A percentile compares a stretch with the other conserved stretches of the same genome.
phyloP scores from a whole-genome alignment of 1,139 yeast genomes.

The Pichia inconspicua region DNA sequence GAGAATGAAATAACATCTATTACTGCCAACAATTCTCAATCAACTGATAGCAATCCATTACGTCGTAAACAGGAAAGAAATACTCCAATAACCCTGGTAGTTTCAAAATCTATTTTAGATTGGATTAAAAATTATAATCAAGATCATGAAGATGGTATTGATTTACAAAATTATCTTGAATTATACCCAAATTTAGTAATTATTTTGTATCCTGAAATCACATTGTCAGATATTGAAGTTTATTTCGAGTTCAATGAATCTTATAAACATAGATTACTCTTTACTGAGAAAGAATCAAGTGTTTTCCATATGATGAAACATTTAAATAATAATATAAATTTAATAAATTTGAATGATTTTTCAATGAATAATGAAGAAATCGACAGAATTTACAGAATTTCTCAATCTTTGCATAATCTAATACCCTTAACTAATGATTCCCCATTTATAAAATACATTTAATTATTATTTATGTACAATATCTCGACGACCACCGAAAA shows the following conservation, averaged over 20 bases:
- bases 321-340: conserved; percentile 28
- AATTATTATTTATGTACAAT: conserved; percentile 22
- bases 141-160: conserved; percentile 12
- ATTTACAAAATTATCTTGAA: conserved; percentile 11
- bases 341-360: conserved; percentile 29
- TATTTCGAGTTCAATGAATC: conserved; percentile 20
- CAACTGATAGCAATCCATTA: conserved; percentile 1
- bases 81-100: conserved; percentile 16
- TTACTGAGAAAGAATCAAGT: conserved; percentile 33
- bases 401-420: conserved; percentile 22
- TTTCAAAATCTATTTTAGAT: conserved; percentile 11
- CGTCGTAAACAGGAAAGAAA: conserved; percentile 4
- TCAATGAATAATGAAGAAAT: conserved; percentile 12
- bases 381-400: conserved; percentile 19
- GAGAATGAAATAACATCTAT: background rate
- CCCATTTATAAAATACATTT: conserved; percentile 10
- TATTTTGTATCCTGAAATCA: conserved; percentile 28
- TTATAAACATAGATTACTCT: conserved; percentile 29
- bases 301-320: conserved; percentile 38
- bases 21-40: background rate
- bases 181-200: conserved; percentile 20
- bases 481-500: conserved; percentile 42
- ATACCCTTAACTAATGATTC: conserved; percentile 13
- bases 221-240: conserved; percentile 21
- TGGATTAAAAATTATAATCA: conserved; percentile 6